Evolutionary conservation across 345 rosid genomes (phyloP).

Genomic region (Chamaenerion angustifolium): DNA sequence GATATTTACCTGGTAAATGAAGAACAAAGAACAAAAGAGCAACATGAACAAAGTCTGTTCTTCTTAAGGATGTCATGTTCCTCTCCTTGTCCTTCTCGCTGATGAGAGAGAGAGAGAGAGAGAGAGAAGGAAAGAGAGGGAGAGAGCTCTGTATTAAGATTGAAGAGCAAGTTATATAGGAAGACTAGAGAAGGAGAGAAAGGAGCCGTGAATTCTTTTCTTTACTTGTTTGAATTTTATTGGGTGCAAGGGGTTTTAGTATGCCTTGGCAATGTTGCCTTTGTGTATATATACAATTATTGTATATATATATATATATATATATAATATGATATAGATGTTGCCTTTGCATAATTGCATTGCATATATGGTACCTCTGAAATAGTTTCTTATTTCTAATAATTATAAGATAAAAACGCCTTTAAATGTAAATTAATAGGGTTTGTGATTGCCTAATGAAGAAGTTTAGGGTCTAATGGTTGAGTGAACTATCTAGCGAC

Average conservation of each 20-base stretch:
- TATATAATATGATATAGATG: too few species aligned
- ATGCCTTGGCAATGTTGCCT: conserved; percentile 10
- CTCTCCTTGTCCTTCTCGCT: not conserved
- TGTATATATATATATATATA: too few species aligned
- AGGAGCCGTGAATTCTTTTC: conserved; percentile 11
- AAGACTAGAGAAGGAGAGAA: conserved; percentile 1
- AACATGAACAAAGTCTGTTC: not conserved
- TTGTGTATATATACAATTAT: not conserved
- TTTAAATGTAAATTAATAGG: too few species aligned
- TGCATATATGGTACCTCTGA: too few species aligned
- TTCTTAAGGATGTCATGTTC: not conserved
- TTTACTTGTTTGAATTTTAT: conserved; percentile 12
- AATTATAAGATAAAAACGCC: too few species aligned
- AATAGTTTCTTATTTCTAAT: too few species aligned
- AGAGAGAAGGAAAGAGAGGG: not conserved
- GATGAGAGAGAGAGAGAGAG: conserved; percentile 7
- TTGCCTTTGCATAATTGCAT: too few species aligned
- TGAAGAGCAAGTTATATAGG: conserved; percentile 6
- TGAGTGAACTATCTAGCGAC: too few species aligned
- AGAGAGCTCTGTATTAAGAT: conserved; percentile 2
- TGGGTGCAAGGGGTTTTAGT: conserved; percentile 2
- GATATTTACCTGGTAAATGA: not conserved
- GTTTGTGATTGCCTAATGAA: too few species aligned
- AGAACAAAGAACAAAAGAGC: not conserved
- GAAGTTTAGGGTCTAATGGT: too few species aligned